Conservation (phyloP, 441 rosid genomes). For the Adansonia rubrostipa region DNA sequence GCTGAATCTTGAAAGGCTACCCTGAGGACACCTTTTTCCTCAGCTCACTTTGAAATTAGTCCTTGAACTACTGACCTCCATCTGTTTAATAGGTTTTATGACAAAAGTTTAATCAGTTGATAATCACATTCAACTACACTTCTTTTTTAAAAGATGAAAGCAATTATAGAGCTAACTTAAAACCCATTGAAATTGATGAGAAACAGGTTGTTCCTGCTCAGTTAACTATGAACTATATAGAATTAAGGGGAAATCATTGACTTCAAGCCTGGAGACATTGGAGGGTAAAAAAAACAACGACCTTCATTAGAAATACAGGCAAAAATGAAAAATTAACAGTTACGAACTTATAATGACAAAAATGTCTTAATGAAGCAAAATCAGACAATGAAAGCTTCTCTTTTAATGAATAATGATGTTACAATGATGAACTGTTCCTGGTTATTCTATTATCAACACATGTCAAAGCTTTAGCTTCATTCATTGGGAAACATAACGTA, state of each 20-base stretch:
- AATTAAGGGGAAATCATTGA: slow-evolving; percentile 8
- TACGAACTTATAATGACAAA: background rate
- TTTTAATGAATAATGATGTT: slow-evolving; percentile 6
- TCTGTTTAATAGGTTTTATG: background rate
- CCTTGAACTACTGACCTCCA: background rate
- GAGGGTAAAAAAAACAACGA: background rate
- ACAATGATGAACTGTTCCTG: background rate
- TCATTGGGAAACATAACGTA: background rate
- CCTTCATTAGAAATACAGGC: background rate
- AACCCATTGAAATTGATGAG: background rate
- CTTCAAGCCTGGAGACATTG: background rate
- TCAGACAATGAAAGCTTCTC: slow-evolving; percentile 20
- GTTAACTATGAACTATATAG: background rate
- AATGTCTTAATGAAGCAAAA: background rate
- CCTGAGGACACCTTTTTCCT: background rate
- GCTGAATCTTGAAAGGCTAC: background rate
- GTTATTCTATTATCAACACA: background rate
- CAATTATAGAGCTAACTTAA: background rate
- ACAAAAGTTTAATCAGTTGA: background rate
- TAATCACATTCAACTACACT: background rate
- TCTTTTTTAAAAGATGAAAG: background rate
- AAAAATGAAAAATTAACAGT: background rate
- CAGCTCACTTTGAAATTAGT: background rate
- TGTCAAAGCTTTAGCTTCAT: slow-evolving; percentile 3
- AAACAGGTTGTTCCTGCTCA: background rate